Evolutionary conservation across 768 basidiomycete species (phyloP), one percentile per base, ranked within the genome.

Genomic region (Psilocybe sp.): DNA sequence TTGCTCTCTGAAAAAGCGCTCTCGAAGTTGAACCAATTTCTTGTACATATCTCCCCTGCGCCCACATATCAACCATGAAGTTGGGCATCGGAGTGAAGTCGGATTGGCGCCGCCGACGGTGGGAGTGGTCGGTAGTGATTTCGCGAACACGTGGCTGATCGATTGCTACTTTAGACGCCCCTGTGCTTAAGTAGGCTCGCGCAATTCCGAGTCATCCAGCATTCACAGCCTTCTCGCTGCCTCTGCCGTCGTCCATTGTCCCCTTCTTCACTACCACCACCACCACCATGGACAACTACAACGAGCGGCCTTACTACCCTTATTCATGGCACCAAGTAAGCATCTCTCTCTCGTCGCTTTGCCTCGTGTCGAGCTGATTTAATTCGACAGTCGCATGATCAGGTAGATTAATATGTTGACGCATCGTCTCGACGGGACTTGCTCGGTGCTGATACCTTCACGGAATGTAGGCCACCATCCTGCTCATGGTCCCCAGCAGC

Each of bases 281-380:
- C 40, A 48, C 45, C 34, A 39, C 35, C 44, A 77, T 75, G 75
- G 69, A 69, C 48, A 66, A 62, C 58, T 70, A 69, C 58, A 72
- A 66, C 52, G 69, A 72, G 51, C 60, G 65, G 20, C 66, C 64
- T 14, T 71, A 73, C 53, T 75, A 71, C 47, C 71, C 76, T 1
- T 92, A 92, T 60, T 89, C 89, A 55, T 92, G 89, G 89, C 90
- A 92, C 67, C 89, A 92, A 81, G 89, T 89, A 60, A 54, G 78
- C 32, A 65, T 44, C 14, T 28, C 7, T 14, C 44, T 5, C 43
- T 44, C 44, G 49, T 50, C 23, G 51, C 46, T 19, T 15, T 46
- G 55, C 54, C 41, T 53, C 57, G 44, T 60, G 51, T 47, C 52
- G 32, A 56, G 53, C 32, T 34, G 34, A 46, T 50, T 50, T 44